A percentile compares a stretch with the other conserved stretches of the same genome.
These are phyloP conservation scores for Solanum dulcamara DNA, from an alignment of 257 asterid genomes.

Conservation along the genomic window DNA sequence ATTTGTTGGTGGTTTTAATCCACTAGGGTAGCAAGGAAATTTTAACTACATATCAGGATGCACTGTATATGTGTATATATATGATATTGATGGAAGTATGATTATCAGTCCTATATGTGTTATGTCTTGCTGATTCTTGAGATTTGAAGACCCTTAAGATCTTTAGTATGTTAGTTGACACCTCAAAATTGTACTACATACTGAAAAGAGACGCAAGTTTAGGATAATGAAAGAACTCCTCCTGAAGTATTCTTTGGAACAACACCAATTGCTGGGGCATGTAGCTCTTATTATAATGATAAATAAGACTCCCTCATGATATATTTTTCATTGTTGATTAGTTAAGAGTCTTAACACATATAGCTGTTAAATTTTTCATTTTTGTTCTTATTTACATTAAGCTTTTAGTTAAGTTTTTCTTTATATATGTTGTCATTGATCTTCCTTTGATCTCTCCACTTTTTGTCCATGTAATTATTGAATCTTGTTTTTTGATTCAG, in stretches of 20 bases:
- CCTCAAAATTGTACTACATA: background rate
- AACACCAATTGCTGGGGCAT: background rate
- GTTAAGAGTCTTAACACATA: background rate
- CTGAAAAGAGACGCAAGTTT: background rate
- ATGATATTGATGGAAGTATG: background rate
- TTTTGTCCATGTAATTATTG: background rate
- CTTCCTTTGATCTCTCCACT: background rate
- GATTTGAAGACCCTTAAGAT: background rate
- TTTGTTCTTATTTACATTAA: background rate
- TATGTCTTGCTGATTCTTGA: background rate
- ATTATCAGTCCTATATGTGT: background rate
- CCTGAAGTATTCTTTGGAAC: background rate
- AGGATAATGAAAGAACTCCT: background rate
- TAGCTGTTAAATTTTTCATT: background rate
- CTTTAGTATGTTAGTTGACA: background rate
- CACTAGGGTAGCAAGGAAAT: background rate
- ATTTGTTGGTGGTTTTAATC: background rate
- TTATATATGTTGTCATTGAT: background rate
- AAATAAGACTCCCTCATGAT: background rate
- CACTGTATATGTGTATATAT: background rate
- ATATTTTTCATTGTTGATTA: background rate
- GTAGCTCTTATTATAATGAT: background rate
- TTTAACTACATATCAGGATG: background rate
- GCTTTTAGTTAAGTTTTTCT: background rate
- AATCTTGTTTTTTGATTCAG: slow-evolving; percentile 39